Evolutionary conservation across 2,329 filamentous ascomycete species (phyloP), one percentile per base, ranked within the genome.

Genomic region (Graphiopsis chlorocephala): DNA sequence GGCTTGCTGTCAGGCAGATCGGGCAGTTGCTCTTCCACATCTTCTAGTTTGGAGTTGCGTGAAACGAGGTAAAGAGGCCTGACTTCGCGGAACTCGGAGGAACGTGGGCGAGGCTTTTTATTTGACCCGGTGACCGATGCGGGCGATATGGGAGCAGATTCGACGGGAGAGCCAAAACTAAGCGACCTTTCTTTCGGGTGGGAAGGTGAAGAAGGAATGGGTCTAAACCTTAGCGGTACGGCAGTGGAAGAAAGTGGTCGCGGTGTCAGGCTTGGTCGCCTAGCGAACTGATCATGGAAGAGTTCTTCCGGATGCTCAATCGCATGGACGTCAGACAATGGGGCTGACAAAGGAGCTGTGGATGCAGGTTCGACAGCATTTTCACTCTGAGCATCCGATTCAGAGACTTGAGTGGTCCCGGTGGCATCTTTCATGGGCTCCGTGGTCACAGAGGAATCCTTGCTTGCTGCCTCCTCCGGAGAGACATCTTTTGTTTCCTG

Each of bases 31-130:
- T 82, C 73, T 28, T 78, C 77, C 3, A 80, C 68, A 80, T 74
- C 67, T 75, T 78, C 72, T 20, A 75, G 72, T 70, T 83, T 82
- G 20, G 79, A 78, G 68, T 83, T 85, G 31, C 82, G 87, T 75
- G 96, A 91, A 7, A 96, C 86, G 25, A 97, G 87, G 77, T 91
- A 94, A 10, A 97, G 80, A 0, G 93, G 93, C 69, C 90, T 88
- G 72, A 93, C 89, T 73, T 95, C 92, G 45, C 65, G 64, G 58
- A 71, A 69, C 29, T 70, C 69, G 5, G 64, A 65, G 4, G 69
- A 70, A 10, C 64, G 48, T 3, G 67, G 68, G n/a, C 65, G 50
- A 14, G 65, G 68, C 35, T 66, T 65, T 42, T 59, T 67, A 53
- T 20, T 56, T 2, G 55, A 58, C 25, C 31, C 31, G 17, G 47